Evolutionary conservation across 1,139 yeast species (phyloP).

Genomic region (Debaryomyces robertsiae): DNA sequence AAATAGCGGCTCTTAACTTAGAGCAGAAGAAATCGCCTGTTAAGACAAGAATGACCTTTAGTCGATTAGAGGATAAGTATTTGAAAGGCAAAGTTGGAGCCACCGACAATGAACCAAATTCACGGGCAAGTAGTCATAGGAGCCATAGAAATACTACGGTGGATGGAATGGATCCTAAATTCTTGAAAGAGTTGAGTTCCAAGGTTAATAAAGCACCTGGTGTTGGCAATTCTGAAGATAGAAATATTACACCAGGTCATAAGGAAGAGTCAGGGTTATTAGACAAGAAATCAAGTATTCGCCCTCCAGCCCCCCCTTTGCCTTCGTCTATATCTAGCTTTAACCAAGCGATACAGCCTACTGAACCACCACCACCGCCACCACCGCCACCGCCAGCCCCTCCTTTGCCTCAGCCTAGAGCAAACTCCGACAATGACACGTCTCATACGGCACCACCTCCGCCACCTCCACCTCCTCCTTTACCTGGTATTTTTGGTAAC

Average conservation of each 20-base stretch:
- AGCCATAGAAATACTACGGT: slow-evolving; percentile 37
- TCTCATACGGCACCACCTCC: no score
- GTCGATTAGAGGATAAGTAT: slow-evolving; percentile 51
- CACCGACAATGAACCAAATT: slow-evolving; percentile 14
- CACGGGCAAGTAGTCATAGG: slow-evolving; percentile 21
- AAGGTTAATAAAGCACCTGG: slow-evolving; percentile 49
- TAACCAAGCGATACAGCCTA: neutral
- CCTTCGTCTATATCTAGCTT: slow-evolving; percentile 5
- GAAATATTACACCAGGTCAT: neutral
- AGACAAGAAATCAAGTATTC: no score
- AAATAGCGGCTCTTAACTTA: slow-evolving; percentile 27
- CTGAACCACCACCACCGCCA: slow-evolving; percentile 12
- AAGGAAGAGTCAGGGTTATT: slow-evolving; percentile 9
- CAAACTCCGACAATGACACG: no score
- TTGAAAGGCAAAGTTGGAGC: slow-evolving; percentile 45
- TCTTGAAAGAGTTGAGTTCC: slow-evolving; percentile 57
- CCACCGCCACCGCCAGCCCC: slow-evolving; percentile 33
- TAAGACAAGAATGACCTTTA: slow-evolving; percentile 27
- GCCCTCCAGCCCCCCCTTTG: slow-evolving; percentile 7
- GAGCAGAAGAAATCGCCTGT: slow-evolving; percentile 12
- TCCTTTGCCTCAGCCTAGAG: slow-evolving; percentile 43
- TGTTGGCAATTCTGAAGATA: slow-evolving; percentile 20
- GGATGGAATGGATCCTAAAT: slow-evolving; percentile 53
- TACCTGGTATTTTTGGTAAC: slow-evolving; percentile 22
- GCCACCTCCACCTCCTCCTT: slow-evolving; percentile 29